phyloP scores from a whole-genome alignment of 345 rosid genomes.

The Corchorus olitorius region DNA sequence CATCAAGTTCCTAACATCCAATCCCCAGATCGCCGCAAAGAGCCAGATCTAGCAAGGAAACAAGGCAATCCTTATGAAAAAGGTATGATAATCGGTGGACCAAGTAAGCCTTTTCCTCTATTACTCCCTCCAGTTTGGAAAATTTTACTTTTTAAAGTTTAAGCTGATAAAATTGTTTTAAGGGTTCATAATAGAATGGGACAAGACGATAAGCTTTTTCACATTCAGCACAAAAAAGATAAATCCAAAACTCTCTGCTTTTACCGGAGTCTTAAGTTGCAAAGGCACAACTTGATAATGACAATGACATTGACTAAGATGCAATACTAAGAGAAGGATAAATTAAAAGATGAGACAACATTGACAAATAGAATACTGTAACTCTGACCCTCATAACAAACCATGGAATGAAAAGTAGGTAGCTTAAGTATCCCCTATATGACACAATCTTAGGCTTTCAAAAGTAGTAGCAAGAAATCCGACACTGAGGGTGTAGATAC shows the following conservation, averaged over 20 bases:
- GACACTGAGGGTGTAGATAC: no score
- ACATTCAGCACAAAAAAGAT: no score
- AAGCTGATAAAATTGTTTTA: background rate
- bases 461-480: no score
- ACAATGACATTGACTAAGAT: background rate
- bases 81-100: constrained; percentile 34
- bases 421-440: no score
- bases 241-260: no score
- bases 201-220: background rate
- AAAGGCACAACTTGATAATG: background rate
- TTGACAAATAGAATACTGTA: no score
- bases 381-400: no score
- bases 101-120: constrained; percentile 26
- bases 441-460: no score
- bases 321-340: background rate
- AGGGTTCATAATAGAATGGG: background rate
- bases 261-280: no score
- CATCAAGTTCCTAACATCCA: constrained; percentile 82
- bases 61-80: constrained; percentile 52
- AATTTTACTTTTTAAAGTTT: background rate
- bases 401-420: no score
- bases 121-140: constrained; percentile 21
- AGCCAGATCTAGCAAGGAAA: constrained; percentile 91
- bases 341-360: background rate
- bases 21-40: constrained; percentile 72